Evolutionary conservation across 2,329 filamentous ascomycete species (phyloP).

Genomic region (Curvularia hawaiiensis): DNA sequence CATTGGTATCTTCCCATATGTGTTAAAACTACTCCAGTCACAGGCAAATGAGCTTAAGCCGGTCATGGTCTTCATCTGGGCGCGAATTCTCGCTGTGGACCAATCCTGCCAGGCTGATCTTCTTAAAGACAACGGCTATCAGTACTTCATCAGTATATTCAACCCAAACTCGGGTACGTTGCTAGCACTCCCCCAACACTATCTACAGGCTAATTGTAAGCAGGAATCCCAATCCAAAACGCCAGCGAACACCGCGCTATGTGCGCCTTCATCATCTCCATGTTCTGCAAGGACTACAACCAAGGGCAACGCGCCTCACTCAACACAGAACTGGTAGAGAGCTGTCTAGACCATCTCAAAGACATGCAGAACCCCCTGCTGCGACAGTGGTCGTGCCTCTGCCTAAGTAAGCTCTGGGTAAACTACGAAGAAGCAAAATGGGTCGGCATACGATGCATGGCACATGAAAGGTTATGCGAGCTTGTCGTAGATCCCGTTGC

Average conservation of each 20-base stretch:
- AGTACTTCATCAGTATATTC: slow-evolving; percentile 93
- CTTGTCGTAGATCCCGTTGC: slow-evolving; percentile 85
- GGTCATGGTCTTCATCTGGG: slow-evolving; percentile 99
- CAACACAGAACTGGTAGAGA: slow-evolving; percentile 86
- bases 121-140: slow-evolving; percentile 95
- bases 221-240: slow-evolving; percentile 79
- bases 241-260: slow-evolving; percentile 95
- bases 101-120: slow-evolving; percentile 91
- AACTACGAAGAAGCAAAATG: slow-evolving; percentile 93
- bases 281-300: slow-evolving; percentile 94
- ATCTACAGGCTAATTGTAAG: slow-evolving; percentile 15
- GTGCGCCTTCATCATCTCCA: slow-evolving; percentile 97
- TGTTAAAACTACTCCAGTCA: slow-evolving; percentile 95
- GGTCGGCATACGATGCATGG: slow-evolving; percentile 88
- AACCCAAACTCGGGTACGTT: slow-evolving; percentile 71
- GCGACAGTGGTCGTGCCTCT: slow-evolving; percentile 94
- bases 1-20: slow-evolving; percentile 98
- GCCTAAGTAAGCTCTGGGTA: slow-evolving; percentile 92
- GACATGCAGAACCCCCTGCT: slow-evolving; percentile 88
- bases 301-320: slow-evolving; percentile 92
- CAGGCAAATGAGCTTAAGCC: slow-evolving; percentile 94
- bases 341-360: slow-evolving; percentile 80
- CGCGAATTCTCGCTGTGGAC: slow-evolving; percentile 91
- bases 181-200: background rate
- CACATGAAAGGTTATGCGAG: slow-evolving; percentile 78